Percentiles rank a stretch among this genome's conserved stretches.
phyloP scores from a whole-genome alignment of 176 grass and related monocot species.

The Luzula sylvatica region DNA sequence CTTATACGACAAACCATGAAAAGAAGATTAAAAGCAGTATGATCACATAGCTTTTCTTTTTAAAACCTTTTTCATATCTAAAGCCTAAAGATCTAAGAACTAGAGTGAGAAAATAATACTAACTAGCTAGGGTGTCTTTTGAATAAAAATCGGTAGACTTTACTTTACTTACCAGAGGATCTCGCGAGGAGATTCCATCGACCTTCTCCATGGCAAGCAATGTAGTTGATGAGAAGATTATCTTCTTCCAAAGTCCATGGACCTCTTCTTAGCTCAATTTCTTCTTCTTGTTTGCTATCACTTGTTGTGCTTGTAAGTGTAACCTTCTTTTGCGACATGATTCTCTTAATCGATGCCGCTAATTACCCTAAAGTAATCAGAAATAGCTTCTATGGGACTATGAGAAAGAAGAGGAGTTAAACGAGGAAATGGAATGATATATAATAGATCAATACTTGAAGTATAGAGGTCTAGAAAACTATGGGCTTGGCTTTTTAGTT shows the following conservation, averaged over 20 bases:
- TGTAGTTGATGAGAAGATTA: slow-evolving; percentile 84
- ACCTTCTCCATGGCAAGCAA: slow-evolving; percentile 79
- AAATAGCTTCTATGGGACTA: slow-evolving; percentile 34
- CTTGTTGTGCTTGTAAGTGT: slow-evolving; percentile 18
- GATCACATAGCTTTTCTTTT: not conserved
- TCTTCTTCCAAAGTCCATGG: slow-evolving; percentile 90
- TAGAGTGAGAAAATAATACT: not conserved
- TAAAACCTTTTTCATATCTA: not conserved
- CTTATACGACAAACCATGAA: too few species aligned
- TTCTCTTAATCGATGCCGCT: slow-evolving; percentile 16
- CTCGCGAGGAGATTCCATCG: slow-evolving; percentile 88
- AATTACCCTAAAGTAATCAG: not conserved
- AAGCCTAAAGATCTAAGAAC: slow-evolving; percentile 1
- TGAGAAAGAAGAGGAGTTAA: slow-evolving; percentile 41
- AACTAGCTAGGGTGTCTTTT: not conserved
- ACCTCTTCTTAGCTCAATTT: slow-evolving; percentile 57
- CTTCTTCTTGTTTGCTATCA: slow-evolving; percentile 42
- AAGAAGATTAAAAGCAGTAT: too few species aligned
- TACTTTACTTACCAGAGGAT: slow-evolving; percentile 47
- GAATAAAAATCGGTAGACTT: not conserved
- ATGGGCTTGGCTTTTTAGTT: slow-evolving; percentile 25
- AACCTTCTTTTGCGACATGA: slow-evolving; percentile 72
- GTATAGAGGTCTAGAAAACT: slow-evolving; percentile 18
- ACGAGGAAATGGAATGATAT: slow-evolving; percentile 22
- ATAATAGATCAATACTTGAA: slow-evolving; percentile 16